Evolutionary conservation across 108 stramenopile genomes (phyloP).

Genomic region (Cyclotella cryptica): DNA sequence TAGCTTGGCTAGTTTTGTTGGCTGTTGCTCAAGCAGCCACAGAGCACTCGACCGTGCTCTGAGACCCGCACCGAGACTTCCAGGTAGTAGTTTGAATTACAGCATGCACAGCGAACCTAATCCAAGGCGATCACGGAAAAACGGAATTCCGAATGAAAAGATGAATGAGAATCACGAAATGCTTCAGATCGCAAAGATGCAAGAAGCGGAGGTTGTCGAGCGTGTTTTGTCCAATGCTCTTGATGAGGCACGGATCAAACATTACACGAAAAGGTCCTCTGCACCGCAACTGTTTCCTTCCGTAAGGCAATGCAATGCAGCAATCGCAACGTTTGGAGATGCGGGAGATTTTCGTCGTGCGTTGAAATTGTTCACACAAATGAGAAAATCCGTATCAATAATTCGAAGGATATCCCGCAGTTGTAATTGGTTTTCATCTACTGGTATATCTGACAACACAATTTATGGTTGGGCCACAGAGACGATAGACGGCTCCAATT

Average conservation of each 20-base stretch:
- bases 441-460: background rate
- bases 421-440: conserved; percentile 7
- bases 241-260: background rate
- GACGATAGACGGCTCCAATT: background rate
- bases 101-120: background rate
- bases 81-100: background rate
- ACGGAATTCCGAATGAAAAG: no score
- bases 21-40: background rate
- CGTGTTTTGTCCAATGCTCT: background rate
- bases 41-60: background rate
- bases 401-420: conserved; percentile 22
- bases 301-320: conserved; percentile 65
- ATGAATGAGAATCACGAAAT: conserved; percentile 5
- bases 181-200: background rate
- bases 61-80: background rate
- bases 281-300: conserved; percentile 30
- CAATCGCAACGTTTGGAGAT: conserved; percentile 86
- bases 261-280: background rate
- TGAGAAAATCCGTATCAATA: conserved; percentile 72
- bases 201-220: conserved; percentile 13
- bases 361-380: conserved; percentile 79
- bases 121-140: no score
- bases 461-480: background rate
- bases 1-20: background rate
- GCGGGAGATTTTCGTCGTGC: conserved; percentile 80